Evolutionary conservation across 108 stramenopile genomes (phyloP).

Genomic region (Nitzschia sp.): DNA sequence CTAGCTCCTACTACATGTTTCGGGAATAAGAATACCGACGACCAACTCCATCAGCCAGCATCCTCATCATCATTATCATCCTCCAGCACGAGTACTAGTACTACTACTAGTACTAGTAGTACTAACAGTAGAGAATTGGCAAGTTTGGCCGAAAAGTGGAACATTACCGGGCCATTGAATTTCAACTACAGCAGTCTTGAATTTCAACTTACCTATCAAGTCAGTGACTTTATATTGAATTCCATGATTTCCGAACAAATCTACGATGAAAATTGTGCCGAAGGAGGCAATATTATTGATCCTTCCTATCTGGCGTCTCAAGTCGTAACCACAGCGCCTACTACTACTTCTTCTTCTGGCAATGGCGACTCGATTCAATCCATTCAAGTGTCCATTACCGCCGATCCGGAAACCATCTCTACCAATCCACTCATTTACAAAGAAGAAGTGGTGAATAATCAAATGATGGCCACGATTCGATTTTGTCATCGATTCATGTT

Average conservation of each 20-base stretch:
- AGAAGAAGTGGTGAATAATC: constrained; percentile 1
- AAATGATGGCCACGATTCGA: neutral
- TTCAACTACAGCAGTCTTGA: neutral
- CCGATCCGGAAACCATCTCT: neutral
- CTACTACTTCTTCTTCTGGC: neutral
- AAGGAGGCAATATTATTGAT: neutral
- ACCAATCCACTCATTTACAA: neutral
- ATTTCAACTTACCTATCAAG: neutral
- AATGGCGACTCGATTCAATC: neutral
- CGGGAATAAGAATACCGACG: no score
- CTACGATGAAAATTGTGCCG: constrained; percentile 10
- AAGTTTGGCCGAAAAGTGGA: constrained; percentile 8
- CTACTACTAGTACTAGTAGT: no score
- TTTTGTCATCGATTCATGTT: constrained; percentile 17
- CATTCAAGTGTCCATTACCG: neutral
- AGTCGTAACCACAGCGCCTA: neutral
- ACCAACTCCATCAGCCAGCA: no score
- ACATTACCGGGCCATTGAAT: constrained; percentile 3
- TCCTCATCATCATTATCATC: no score
- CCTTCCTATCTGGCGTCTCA: neutral
- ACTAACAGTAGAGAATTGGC: neutral
- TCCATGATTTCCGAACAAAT: constrained; percentile 1
- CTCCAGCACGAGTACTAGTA: no score
- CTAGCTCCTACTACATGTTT: no score
- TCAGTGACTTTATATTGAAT: constrained; percentile 10